Conservation (phyloP, 1,284 basidiomycete genomes). For the Malassezia caprae region DNA sequence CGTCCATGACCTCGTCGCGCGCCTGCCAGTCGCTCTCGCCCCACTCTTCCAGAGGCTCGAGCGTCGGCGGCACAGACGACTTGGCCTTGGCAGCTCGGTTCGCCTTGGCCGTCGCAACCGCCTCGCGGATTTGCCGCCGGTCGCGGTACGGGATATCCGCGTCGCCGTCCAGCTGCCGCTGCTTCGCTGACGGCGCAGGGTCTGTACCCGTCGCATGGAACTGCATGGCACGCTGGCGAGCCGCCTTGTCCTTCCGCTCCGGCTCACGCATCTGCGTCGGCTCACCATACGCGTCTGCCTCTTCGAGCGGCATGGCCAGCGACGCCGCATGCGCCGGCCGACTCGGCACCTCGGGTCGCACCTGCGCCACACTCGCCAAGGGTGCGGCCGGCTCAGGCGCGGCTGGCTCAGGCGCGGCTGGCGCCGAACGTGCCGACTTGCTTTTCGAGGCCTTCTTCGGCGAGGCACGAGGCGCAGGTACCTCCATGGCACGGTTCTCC, state of each 20-base stretch:
- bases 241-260: conserved; percentile 37
- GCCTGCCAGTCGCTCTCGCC: conserved; percentile 40
- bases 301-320: not conserved
- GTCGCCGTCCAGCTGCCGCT: conserved; percentile 36
- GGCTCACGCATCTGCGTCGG: conserved; percentile 27
- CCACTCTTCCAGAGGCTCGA: conserved; percentile 28
- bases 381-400: not conserved
- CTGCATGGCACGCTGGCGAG: conserved; percentile 29
- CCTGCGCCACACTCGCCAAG: conserved; percentile 15
- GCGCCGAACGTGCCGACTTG: conserved; percentile 22
- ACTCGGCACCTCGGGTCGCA: conserved; percentile 18
- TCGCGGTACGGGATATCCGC: conserved; percentile 46
- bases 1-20: conserved; percentile 35
- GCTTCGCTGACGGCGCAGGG: conserved; percentile 18
- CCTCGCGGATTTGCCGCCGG: conserved; percentile 32
- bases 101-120: conserved; percentile 38
- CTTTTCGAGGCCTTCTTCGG: conserved; percentile 6
- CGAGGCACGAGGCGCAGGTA: conserved; percentile 16
- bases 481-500: not conserved
- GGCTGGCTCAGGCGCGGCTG: not conserved
- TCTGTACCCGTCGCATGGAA: conserved; percentile 40
- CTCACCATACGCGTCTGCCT: conserved; percentile 31
- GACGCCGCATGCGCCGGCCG: not conserved
- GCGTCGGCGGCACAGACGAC: conserved; percentile 13
- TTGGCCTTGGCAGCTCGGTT: conserved; percentile 21